Evolutionary conservation across 192 early-diverging fungal genomes (phyloP), one percentile per base, ranked within the genome.

Genomic region (Hyaloraphidium curvatum): DNA sequence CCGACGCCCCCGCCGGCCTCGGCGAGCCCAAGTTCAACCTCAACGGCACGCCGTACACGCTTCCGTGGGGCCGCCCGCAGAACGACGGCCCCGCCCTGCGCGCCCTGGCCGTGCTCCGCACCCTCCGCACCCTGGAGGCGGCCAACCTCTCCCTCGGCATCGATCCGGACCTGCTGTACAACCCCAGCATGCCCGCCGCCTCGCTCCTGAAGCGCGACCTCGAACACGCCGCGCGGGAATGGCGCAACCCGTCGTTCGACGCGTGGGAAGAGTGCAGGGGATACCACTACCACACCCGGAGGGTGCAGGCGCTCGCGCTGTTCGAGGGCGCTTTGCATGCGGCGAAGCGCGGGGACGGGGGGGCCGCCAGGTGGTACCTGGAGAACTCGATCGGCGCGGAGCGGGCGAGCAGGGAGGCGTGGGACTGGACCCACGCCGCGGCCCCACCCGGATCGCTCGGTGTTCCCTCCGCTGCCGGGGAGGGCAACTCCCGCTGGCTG

Each of bases 181-280:
- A 23, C 28, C 2, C 37, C 26, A 22, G 48, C 16, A 2, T 52
- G 27, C 56, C 69, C 14, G 29, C 63, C 4, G 14, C 13, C n/a
- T 50, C 39, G 5, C 39, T 62, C 26, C 67, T 85, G 40, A 65
- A 66, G 35, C 23, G 30, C 3, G 81, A 83, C 51, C 60, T 86
- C 33, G 73, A 84, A 33, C 81, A 77, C 59, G 59, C 79, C n/a
- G 61, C 64, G 0, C 25, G 41, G 1, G 55, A 65, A 22, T 83
- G 74, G 75, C 39, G 16, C 21, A 53, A 69, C 1, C 54, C 55
- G 25, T 53, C 52, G 23, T 66, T 66, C 30, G 81, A 89, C 56
- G 67, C 86, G 9, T 89, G 87, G 86, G 87, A 89, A 58, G 87
- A 89, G 56, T 57, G 75, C 2, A 53, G 67, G 0, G 86, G 77